Conservation (phyloP, 2,329 filamentous ascomycete species). For the Dactylella cylindrospora region DNA sequence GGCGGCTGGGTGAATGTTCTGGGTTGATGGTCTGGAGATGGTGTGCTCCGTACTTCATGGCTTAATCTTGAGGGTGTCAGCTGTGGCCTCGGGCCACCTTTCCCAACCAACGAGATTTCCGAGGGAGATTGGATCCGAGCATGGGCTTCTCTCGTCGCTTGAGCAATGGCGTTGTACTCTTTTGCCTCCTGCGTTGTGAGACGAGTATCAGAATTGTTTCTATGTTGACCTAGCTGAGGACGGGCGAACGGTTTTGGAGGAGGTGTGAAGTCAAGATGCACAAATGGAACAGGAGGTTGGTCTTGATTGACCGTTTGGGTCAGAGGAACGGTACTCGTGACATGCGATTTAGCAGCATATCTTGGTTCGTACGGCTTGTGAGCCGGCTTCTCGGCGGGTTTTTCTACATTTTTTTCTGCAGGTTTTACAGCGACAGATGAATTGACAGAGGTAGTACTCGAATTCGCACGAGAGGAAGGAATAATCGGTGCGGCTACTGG, state of each 20-base stretch:
- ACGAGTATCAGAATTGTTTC: conserved; percentile 19
- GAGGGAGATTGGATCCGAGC: conserved; percentile 21
- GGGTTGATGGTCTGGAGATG: conserved; percentile 24
- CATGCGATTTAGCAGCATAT: conserved; percentile 42
- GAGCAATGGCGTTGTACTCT: conserved; percentile 43
- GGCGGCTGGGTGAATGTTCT: conserved; percentile 16
- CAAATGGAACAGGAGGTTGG: conserved; percentile 19
- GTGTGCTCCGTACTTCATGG: conserved; percentile 25
- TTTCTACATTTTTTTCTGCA: conserved; percentile 12
- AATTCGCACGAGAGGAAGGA: conserved; percentile 18
- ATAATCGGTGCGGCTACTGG: conserved; percentile 17
- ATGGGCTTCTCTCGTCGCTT: conserved; percentile 36
- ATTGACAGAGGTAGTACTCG: conserved; percentile 32
- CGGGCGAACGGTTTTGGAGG: conserved; percentile 40
- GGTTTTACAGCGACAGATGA: conserved; percentile 15
- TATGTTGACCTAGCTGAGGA: conserved; percentile 15
- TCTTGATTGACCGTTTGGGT: conserved; percentile 24
- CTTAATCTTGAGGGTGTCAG: conserved; percentile 34
- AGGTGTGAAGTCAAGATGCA: conserved; percentile 37
- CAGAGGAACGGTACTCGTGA: conserved; percentile 28
- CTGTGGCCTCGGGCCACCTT: conserved; percentile 13
- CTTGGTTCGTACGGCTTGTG: conserved; percentile 41
- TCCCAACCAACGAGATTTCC: conserved; percentile 14
- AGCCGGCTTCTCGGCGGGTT: conserved; percentile 22
- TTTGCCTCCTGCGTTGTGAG: conserved; percentile 42